A percentile compares a stretch with the other conserved stretches of the same genome.
These are phyloP conservation scores for Phellopilus nigrolimitatus DNA, from an alignment of 1,284 basidiomycete species.

Conservation along the genomic window DNA sequence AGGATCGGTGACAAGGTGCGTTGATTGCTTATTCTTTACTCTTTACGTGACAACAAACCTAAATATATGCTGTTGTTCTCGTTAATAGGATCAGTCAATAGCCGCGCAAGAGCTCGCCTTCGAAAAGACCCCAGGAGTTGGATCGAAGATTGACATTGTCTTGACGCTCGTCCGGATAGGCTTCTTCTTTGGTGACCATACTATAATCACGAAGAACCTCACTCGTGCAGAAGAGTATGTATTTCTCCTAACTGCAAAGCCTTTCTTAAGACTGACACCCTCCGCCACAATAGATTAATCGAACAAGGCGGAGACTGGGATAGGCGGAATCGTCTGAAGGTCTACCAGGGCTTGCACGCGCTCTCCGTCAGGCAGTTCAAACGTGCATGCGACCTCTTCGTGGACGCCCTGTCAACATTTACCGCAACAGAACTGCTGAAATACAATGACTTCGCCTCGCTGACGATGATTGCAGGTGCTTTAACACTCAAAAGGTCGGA, in stretches of 20 bases:
- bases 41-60: not conserved
- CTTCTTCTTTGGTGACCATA: slow-evolving; percentile 84
- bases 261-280: not conserved
- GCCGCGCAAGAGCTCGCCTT: slow-evolving; percentile 82
- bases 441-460: slow-evolving; percentile 88
- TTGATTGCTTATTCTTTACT: not conserved
- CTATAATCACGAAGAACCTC: slow-evolving; percentile 71
- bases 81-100: slow-evolving; percentile 62
- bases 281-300: slow-evolving; percentile 57
- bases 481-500: slow-evolving; percentile 81
- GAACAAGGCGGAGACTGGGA: slow-evolving; percentile 99
- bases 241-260: not conserved
- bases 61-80: not conserved
- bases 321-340: slow-evolving; percentile 91
- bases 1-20: slow-evolving; percentile 87
- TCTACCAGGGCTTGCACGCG: slow-evolving; percentile 86
- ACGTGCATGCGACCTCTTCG: slow-evolving; percentile 65
- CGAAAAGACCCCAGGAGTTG: slow-evolving; percentile 90
- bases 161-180: slow-evolving; percentile 88
- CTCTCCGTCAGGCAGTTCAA: slow-evolving; percentile 85
- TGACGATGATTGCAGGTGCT: slow-evolving; percentile 80
- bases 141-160: slow-evolving; percentile 90
- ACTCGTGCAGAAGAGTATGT: slow-evolving; percentile 79
- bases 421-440: slow-evolving; percentile 87
- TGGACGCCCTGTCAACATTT: slow-evolving; percentile 91